Conservation (phyloP, 2,329 filamentous ascomycete genomes). For the Sphaceloma murrayae region DNA sequence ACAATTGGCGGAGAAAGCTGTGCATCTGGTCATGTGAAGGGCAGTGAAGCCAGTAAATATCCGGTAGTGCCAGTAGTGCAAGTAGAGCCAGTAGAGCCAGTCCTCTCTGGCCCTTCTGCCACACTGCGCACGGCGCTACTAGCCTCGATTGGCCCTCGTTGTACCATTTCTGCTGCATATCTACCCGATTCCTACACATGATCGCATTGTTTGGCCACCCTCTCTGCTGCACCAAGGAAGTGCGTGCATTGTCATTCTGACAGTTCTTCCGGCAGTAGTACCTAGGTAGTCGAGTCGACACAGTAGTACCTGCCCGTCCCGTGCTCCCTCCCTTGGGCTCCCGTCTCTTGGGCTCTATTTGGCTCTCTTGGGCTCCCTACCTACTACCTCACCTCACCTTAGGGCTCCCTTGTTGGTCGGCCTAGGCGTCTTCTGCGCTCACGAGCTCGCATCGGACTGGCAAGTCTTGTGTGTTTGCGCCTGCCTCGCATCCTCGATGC, state of each 20-base stretch:
- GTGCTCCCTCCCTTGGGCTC: not conserved
- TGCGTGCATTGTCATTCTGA: not conserved
- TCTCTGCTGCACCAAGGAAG: not conserved
- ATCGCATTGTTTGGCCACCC: constrained; percentile 2
- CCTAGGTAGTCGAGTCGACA: no score
- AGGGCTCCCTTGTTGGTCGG: no score
- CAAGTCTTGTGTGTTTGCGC: not conserved
- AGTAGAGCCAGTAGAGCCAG: no score
- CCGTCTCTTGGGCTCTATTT: no score
- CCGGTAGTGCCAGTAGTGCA: no score
- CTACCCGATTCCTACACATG: constrained; percentile 17
- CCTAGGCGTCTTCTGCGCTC: constrained; percentile 5
- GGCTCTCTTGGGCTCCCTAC: no score
- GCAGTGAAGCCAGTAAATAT: no score
- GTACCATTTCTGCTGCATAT: constrained; percentile 11
- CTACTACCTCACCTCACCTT: no score
- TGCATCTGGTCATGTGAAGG: constrained; percentile 3
- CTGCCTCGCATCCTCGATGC: constrained; percentile 14
- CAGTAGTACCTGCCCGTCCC: constrained; percentile 1
- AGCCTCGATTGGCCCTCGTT: constrained; percentile 13
- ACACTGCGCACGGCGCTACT: not conserved
- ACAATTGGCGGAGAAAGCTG: constrained; percentile 7
- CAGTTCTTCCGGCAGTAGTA: constrained; percentile 14
- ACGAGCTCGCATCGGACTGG: not conserved
- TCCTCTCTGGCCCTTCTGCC: no score